Evolutionary conservation across 2,329 filamentous ascomycete genomes (phyloP).

Genomic region (Diplodia seriata): DNA sequence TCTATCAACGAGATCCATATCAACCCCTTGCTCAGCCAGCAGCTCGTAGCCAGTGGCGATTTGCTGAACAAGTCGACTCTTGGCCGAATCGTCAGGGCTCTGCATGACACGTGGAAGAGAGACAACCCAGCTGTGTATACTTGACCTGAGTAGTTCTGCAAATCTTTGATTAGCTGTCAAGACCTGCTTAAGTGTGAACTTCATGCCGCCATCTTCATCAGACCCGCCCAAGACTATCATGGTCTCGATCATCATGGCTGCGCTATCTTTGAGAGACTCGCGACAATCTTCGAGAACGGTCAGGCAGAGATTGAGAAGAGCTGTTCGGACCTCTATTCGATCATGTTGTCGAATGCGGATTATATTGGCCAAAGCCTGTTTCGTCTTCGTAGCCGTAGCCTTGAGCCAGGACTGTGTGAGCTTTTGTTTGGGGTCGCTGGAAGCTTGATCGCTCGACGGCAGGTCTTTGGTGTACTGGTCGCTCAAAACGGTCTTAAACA

Average conservation of each 20-base stretch:
- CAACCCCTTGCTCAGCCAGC: conserved; percentile 67
- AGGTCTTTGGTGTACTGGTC: conserved; percentile 50
- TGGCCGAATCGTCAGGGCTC: conserved; percentile 78
- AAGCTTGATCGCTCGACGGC: conserved; percentile 33
- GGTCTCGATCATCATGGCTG: conserved; percentile 78
- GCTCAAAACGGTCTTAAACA: conserved; percentile 55
- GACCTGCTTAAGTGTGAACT: conserved; percentile 63
- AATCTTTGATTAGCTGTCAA: conserved; percentile 68
- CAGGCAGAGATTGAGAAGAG: conserved; percentile 75
- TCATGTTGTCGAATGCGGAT: conserved; percentile 77
- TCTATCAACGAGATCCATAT: conserved; percentile 71
- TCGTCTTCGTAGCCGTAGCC: conserved; percentile 80
- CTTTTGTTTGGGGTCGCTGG: conserved; percentile 45
- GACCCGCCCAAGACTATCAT: conserved; percentile 69
- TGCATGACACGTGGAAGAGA: conserved; percentile 85
- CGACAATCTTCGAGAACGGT: conserved; percentile 80
- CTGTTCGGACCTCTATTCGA: conserved; percentile 69
- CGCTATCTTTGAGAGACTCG: conserved; percentile 71
- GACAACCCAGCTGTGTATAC: conserved; percentile 80
- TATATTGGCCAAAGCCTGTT: conserved; percentile 79
- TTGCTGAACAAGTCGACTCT: conserved; percentile 74
- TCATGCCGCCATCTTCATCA: conserved; percentile 55
- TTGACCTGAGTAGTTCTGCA: conserved; percentile 69
- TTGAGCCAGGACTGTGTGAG: conserved; percentile 72
- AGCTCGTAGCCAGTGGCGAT: conserved; percentile 76